Conservation (phyloP, 257 asterid species). For the Buddleja alternifolia region DNA sequence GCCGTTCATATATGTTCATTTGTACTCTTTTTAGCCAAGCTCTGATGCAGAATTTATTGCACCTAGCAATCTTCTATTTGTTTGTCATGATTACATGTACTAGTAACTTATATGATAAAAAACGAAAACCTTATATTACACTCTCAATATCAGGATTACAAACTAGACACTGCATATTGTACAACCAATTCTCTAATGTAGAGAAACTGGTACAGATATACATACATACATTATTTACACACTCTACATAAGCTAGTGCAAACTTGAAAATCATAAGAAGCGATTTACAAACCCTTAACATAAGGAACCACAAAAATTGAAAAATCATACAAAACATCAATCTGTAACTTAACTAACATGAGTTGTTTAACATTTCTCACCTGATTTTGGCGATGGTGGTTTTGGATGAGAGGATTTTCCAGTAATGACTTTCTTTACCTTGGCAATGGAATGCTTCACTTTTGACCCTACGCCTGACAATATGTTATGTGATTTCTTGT, state of each 20-base stretch:
- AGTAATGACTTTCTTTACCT: slow-evolving; percentile 85
- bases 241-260: slow-evolving; percentile 15
- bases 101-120: neutral
- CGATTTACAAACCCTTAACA: neutral
- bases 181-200: slow-evolving; percentile 22
- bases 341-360: neutral
- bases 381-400: slow-evolving; percentile 58
- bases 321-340: slow-evolving; percentile 25
- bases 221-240: slow-evolving; percentile 11
- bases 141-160: slow-evolving; percentile 24
- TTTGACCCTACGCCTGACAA: slow-evolving; percentile 89
- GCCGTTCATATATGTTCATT: neutral
- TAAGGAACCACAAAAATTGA: slow-evolving; percentile 16
- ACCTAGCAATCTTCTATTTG: neutral
- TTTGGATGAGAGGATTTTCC: slow-evolving; percentile 70
- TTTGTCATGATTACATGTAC: neutral
- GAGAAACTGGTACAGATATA: slow-evolving; percentile 14
- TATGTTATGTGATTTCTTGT: slow-evolving; percentile 73
- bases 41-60: neutral
- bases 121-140: neutral
- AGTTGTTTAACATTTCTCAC: neutral
- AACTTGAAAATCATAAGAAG: neutral
- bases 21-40: neutral
- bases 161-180: slow-evolving; percentile 4
- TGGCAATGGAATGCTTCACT: slow-evolving; percentile 87